phyloP scores from a whole-genome alignment of 2,329 filamentous ascomycete species.

The Colletotrichum tropicale region DNA sequence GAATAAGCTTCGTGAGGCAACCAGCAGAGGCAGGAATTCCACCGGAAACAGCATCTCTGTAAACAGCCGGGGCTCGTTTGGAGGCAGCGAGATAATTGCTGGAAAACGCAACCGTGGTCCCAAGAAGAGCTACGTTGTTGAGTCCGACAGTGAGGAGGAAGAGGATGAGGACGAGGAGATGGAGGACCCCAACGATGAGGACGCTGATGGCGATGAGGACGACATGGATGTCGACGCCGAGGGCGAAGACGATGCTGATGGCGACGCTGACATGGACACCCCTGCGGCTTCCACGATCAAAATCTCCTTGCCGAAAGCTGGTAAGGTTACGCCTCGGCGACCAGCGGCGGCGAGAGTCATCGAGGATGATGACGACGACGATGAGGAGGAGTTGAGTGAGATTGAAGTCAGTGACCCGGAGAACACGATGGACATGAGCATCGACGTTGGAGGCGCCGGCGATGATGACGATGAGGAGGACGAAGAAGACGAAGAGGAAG shows the following conservation, averaged over 20 bases:
- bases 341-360: slow-evolving; percentile 21
- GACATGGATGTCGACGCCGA: slow-evolving; percentile 42
- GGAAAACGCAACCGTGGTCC: slow-evolving; percentile 58
- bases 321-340: slow-evolving; percentile 14
- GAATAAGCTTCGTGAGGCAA: slow-evolving; percentile 56
- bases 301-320: slow-evolving; percentile 19
- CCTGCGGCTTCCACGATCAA: slow-evolving; percentile 27
- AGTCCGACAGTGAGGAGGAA: slow-evolving; percentile 54
- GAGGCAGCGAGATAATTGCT: slow-evolving; percentile 51
- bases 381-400: slow-evolving; percentile 23
- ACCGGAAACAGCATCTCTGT: slow-evolving; percentile 30
- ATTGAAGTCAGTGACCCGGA: slow-evolving; percentile 29
- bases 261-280: slow-evolving; percentile 53
- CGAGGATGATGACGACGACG: slow-evolving; percentile 24
- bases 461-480: slow-evolving; percentile 29
- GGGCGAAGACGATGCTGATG: slow-evolving; percentile 33
- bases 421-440: slow-evolving; percentile 30
- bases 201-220: slow-evolving; percentile 37
- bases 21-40: slow-evolving; percentile 37
- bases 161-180: slow-evolving; percentile 41
- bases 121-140: slow-evolving; percentile 66
- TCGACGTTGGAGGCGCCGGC: slow-evolving; percentile 38
- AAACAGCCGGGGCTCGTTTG: slow-evolving; percentile 40
- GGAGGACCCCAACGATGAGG: slow-evolving; percentile 31
- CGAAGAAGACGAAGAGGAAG: slow-evolving; percentile 47